Conservation (phyloP, 2,329 filamentous ascomycete genomes). For the Penicillium verrucosum region DNA sequence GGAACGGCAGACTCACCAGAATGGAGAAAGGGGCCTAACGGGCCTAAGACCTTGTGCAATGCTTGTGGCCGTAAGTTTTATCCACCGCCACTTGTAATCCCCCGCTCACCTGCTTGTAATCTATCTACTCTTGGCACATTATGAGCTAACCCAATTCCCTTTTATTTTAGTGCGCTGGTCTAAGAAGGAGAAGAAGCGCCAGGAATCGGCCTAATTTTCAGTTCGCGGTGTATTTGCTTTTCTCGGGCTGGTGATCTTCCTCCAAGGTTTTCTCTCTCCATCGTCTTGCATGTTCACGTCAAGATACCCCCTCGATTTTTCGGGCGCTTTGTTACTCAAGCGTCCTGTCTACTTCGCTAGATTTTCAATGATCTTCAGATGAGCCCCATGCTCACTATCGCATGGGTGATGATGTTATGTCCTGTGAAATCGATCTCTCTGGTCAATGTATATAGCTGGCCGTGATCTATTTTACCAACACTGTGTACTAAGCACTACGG, state of each 20-base stretch:
- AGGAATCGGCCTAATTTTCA: slow-evolving; percentile 22
- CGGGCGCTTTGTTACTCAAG: not conserved
- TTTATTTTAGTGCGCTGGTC: slow-evolving; percentile 52
- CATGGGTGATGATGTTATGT: slow-evolving; percentile 6
- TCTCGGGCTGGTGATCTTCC: not conserved
- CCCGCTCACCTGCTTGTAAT: not conserved
- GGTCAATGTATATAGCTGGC: not conserved
- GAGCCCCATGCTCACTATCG: not conserved
- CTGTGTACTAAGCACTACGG: not conserved
- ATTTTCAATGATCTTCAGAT: not conserved
- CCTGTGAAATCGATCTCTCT: not conserved
- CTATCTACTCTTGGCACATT: not conserved
- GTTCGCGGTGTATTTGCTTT: slow-evolving; percentile 4
- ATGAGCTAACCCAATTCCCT: not conserved
- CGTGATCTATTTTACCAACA: not conserved
- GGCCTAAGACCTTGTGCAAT: slow-evolving; percentile 93
- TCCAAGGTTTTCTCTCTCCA: slow-evolving; percentile 1
- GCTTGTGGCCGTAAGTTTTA: slow-evolving; percentile 72
- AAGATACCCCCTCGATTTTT: slow-evolving; percentile 14
- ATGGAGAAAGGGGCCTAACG: slow-evolving; percentile 90
- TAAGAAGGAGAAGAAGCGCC: slow-evolving; percentile 73
- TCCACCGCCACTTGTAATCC: not conserved
- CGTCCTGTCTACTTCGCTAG: not conserved
- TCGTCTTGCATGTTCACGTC: slow-evolving; percentile 6
- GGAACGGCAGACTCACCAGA: slow-evolving; percentile 92